Conservation (phyloP, 768 basidiomycete genomes). For the Tylopilus vinaceipallidus region DNA sequence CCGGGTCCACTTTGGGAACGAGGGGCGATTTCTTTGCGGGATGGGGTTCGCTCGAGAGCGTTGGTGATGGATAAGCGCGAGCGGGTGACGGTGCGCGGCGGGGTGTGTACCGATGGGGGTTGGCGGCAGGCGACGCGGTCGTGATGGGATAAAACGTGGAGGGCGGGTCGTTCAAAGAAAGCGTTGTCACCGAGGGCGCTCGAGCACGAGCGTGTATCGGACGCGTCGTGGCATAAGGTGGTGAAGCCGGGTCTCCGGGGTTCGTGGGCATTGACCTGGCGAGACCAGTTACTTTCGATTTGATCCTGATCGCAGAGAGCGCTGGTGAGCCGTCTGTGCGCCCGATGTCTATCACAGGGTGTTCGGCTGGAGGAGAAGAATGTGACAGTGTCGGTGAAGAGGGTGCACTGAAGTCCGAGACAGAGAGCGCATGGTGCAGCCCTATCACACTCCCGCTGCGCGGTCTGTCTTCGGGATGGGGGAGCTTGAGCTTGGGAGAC, state of each 20-base stretch:
- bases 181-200: conserved; percentile 29
- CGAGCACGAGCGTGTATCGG: conserved; percentile 26
- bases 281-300: conserved; percentile 57
- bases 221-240: conserved; percentile 32
- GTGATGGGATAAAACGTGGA: conserved; percentile 56
- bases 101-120: conserved; percentile 52
- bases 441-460: conserved; percentile 30
- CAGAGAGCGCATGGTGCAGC: conserved; percentile 26
- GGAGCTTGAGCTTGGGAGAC: conserved; percentile 24
- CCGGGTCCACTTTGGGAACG: conserved; percentile 48
- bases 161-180: conserved; percentile 26
- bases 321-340: conserved; percentile 18
- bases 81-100: conserved; percentile 36
- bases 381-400: conserved; percentile 15
- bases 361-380: conserved; percentile 17
- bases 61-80: conserved; percentile 30
- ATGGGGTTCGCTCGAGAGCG: conserved; percentile 24
- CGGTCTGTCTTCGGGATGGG: conserved; percentile 32
- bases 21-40: conserved; percentile 13
- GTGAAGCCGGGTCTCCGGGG: conserved; percentile 34
- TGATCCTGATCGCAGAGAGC: conserved; percentile 43
- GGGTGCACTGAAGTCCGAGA: conserved; percentile 19
- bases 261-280: conserved; percentile 33
- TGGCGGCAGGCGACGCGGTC: conserved; percentile 51
- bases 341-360: conserved; percentile 5